Evolutionary conservation across 306 rosid genomes (phyloP).

Genomic region (Cicer bijugum): DNA sequence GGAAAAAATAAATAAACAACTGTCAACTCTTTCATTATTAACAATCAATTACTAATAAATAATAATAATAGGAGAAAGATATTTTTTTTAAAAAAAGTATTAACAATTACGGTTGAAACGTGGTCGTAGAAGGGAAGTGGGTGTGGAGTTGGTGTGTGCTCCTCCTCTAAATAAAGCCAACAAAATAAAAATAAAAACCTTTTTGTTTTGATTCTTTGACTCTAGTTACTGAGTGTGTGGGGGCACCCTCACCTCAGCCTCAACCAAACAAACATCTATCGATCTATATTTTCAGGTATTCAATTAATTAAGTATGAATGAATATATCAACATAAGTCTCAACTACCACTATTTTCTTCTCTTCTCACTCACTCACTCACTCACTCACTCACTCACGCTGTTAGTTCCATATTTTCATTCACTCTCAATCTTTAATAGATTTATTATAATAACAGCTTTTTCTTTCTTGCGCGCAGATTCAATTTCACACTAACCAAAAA

Average conservation of each 20-base stretch:
- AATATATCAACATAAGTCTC: conserved; percentile 26
- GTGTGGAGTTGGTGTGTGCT: no score
- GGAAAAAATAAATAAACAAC: background rate
- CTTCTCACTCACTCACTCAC: no score
- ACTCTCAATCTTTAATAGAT: no score
- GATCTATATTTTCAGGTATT: conserved; percentile 37
- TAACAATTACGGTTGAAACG: no score
- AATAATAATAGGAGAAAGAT: no score
- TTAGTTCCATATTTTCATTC: background rate
- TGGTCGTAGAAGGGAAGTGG: no score
- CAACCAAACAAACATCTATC: background rate
- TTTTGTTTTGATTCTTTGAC: no score
- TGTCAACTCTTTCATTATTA: background rate
- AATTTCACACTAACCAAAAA: conserved; percentile 15
- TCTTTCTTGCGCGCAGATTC: background rate
- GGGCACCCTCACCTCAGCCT: background rate
- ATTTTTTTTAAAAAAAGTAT: no score
- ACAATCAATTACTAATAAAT: no score
- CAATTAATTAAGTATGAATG: conserved; percentile 3
- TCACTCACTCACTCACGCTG: background rate
- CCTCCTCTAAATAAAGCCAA: no score
- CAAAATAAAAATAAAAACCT: no score
- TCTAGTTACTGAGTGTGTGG: background rate
- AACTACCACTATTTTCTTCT: background rate
- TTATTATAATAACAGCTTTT: background rate